A percentile compares a stretch with the other conserved stretches of the same genome.
These are phyloP conservation scores for Pulveroboletus sp. DNA, from an alignment of 1,284 basidiomycete species.

Conservation along the genomic window DNA sequence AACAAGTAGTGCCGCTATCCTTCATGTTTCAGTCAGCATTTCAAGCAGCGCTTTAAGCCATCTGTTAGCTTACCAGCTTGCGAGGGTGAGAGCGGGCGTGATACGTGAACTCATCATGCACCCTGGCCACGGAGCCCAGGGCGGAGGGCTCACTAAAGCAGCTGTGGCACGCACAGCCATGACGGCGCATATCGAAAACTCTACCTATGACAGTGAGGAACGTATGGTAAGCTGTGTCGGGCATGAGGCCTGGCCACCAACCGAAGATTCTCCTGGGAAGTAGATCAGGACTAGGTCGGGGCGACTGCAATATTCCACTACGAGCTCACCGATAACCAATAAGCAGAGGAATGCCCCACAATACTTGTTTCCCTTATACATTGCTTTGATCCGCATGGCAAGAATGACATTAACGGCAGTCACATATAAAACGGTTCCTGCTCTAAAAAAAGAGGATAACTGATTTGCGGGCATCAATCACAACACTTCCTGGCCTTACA, in stretches of 20 bases:
- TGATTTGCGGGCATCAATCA: background rate
- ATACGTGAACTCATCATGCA: conserved; percentile 13
- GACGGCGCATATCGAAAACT: conserved; percentile 15
- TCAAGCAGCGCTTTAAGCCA: background rate
- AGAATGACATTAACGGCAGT: conserved; percentile 27
- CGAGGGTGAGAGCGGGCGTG: conserved; percentile 24
- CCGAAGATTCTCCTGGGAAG: conserved; percentile 18
- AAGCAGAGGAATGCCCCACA: conserved; percentile 16
- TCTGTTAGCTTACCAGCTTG: conserved; percentile 18
- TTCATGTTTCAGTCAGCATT: conserved; percentile 5
- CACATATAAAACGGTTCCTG: conserved; percentile 21
- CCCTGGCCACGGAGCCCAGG: conserved; percentile 19
- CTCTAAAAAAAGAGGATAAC: conserved; percentile 9
- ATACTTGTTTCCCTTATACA: conserved; percentile 1
- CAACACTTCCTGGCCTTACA: conserved; percentile 11
- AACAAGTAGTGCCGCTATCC: conserved; percentile 17
- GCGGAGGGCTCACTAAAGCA: conserved; percentile 20
- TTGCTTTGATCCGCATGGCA: conserved; percentile 18
- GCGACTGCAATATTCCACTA: background rate
- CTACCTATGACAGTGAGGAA: conserved; percentile 16
- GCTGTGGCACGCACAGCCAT: conserved; percentile 21
- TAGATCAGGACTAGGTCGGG: too few species aligned
- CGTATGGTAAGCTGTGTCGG: background rate
- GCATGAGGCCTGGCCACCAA: background rate
- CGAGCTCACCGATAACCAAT: conserved; percentile 19